These are phyloP conservation scores for Climacium dendroides DNA, from an alignment of 225 moss, liverwort and hornwort genomes.

Conservation along the genomic window DNA sequence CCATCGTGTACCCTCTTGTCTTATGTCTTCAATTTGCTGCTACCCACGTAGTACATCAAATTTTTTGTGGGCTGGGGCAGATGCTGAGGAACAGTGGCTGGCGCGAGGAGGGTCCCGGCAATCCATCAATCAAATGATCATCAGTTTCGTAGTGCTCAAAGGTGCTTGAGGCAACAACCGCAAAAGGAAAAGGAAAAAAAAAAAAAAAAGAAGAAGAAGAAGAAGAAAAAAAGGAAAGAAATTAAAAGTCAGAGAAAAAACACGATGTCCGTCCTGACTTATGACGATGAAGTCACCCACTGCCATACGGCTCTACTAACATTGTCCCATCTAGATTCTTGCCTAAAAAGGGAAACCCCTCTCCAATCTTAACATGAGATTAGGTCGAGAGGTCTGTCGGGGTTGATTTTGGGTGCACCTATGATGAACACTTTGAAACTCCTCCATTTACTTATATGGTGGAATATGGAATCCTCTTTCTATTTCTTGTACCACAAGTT, in stretches of 20 bases:
- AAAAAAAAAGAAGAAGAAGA: too few species aligned
- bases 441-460: too few species aligned
- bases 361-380: background rate
- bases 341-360: background rate
- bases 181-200: too few species aligned
- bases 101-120: background rate
- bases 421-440: background rate
- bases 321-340: background rate
- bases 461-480: too few species aligned
- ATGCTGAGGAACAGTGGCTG: background rate
- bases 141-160: background rate
- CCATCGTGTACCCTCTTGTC: slow-evolving; percentile 17
- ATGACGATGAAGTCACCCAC: background rate
- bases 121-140: background rate
- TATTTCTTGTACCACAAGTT: background rate
- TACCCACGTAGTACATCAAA: background rate
- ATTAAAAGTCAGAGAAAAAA: background rate
- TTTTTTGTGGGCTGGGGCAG: background rate
- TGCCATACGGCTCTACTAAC: background rate
- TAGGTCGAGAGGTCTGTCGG: background rate
- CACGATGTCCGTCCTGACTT: background rate
- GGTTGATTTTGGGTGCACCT: background rate
- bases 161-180: background rate
- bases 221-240: too few species aligned
- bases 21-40: background rate